A percentile compares a stretch with the other conserved stretches of the same genome.
Evolutionary conservation across 805 yeast genomes (phyloP).

Genomic region (Huiozyma naganishii): DNA sequence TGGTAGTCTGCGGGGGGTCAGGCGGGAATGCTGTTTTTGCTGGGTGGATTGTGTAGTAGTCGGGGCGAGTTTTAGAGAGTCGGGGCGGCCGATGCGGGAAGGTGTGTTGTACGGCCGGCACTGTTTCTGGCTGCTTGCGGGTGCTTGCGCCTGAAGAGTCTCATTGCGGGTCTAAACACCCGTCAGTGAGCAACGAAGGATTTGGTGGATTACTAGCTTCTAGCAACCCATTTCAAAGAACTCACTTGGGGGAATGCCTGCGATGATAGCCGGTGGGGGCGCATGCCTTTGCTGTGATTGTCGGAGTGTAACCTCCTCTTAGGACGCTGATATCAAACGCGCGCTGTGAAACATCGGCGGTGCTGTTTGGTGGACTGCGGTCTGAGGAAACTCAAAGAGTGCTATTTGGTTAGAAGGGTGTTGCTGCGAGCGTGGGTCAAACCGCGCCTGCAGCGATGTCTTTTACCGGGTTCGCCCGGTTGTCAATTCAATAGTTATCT

Average conservation of each 20-base stretch:
- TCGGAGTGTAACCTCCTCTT: conserved; percentile 26
- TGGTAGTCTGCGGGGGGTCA: too few species aligned
- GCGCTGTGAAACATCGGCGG: conserved; percentile 16
- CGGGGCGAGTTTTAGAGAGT: too few species aligned
- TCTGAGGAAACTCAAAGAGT: conserved; percentile 25
- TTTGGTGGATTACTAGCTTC: conserved; percentile 27
- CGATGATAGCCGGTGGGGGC: conserved; percentile 22
- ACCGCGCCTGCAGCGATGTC: conserved; percentile 6
- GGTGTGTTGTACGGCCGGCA: too few species aligned
- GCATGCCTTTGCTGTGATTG: conserved; percentile 17
- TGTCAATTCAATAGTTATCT: conserved; percentile 10
- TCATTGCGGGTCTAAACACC: conserved; percentile 25
- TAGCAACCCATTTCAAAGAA: conserved; percentile 22
- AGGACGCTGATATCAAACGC: conserved; percentile 22
- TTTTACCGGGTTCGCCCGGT: not conserved
- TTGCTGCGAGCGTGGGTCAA: conserved; percentile 11
- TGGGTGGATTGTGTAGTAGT: too few species aligned
- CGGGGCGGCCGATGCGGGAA: too few species aligned
- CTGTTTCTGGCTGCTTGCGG: too few species aligned
- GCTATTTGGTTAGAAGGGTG: conserved; percentile 14
- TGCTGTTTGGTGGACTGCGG: conserved; percentile 22
- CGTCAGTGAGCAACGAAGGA: conserved; percentile 27
- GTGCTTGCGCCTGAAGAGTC: conserved; percentile 28
- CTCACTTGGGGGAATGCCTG: conserved; percentile 23
- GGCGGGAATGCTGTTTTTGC: too few species aligned